These are phyloP conservation scores for Catharanthus roseus DNA, from an alignment of 257 asterid species.

Conservation along the genomic window DNA sequence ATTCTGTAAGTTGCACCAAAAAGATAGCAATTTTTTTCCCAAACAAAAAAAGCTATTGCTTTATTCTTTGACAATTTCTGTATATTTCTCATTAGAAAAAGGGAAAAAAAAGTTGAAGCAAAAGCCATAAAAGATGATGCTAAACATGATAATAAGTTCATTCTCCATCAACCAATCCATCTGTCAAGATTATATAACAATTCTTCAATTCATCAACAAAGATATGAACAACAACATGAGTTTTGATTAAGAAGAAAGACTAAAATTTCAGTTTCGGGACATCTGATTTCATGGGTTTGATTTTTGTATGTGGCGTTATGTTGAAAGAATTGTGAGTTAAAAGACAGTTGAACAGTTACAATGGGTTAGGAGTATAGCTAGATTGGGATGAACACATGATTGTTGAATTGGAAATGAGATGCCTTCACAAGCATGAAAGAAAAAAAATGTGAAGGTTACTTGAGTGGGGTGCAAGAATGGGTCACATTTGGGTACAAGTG, in stretches of 20 bases:
- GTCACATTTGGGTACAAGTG: slow-evolving; percentile 40
- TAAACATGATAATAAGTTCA: slow-evolving; percentile 9
- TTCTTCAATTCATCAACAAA: background rate
- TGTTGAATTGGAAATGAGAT: slow-evolving; percentile 19
- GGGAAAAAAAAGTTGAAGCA: background rate
- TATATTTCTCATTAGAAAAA: background rate
- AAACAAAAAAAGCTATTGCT: background rate
- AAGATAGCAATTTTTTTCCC: slow-evolving; percentile 6
- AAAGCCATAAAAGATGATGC: slow-evolving; percentile 15
- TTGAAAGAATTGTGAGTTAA: no score
- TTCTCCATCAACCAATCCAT: slow-evolving; percentile 9
- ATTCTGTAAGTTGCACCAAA: slow-evolving; percentile 12
- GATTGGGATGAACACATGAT: slow-evolving; percentile 16
- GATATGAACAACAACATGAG: background rate
- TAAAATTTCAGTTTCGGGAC: background rate
- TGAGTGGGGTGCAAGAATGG: slow-evolving; percentile 65
- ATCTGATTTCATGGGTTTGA: no score
- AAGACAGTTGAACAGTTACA: slow-evolving; percentile 2
- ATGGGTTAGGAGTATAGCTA: slow-evolving; percentile 3
- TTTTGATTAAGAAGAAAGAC: background rate
- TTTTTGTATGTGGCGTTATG: no score
- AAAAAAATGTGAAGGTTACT: slow-evolving; percentile 20
- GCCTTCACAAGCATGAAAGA: slow-evolving; percentile 15
- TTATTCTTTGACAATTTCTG: background rate
- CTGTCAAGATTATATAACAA: slow-evolving; percentile 4